Evolutionary conservation across 345 rosid genomes (phyloP).

Genomic region (Ceriops decandra): DNA sequence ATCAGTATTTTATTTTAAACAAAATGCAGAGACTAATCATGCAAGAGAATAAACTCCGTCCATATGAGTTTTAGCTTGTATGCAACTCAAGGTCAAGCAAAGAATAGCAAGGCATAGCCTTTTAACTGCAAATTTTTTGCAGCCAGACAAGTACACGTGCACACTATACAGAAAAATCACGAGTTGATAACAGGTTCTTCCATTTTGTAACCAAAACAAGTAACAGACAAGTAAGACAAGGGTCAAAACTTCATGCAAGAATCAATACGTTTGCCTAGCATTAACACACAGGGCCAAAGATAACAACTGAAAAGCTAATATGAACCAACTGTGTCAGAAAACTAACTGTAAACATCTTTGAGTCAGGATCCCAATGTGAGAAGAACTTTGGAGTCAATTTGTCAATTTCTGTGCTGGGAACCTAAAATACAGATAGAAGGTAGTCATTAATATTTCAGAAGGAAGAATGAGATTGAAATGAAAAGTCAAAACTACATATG

Average conservation of each 20-base stretch:
- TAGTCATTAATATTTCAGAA: background rate
- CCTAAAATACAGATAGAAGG: conserved; percentile 40
- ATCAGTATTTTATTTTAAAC: background rate
- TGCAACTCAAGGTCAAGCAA: background rate
- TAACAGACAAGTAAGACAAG: too few relatives aligned
- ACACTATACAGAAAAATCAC: background rate
- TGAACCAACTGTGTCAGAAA: background rate
- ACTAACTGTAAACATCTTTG: conserved; percentile 96
- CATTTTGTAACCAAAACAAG: too few relatives aligned
- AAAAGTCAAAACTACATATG: background rate
- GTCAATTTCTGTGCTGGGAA: conserved; percentile 97
- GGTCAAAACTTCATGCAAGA: too few relatives aligned
- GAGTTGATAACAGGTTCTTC: background rate
- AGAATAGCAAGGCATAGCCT: background rate
- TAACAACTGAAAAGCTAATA: background rate
- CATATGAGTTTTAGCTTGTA: background rate
- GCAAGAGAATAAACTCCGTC: background rate
- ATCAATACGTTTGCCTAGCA: too few relatives aligned
- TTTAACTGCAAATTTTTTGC: background rate
- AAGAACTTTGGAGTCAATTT: conserved; percentile 97
- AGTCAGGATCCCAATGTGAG: conserved; percentile 98
- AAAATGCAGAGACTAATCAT: background rate
- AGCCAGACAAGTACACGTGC: too few relatives aligned
- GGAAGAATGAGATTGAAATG: background rate
- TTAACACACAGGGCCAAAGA: background rate